These are phyloP conservation scores for Moricandia arvensis DNA, from an alignment of 345 rosid genomes.

Conservation along the genomic window DNA sequence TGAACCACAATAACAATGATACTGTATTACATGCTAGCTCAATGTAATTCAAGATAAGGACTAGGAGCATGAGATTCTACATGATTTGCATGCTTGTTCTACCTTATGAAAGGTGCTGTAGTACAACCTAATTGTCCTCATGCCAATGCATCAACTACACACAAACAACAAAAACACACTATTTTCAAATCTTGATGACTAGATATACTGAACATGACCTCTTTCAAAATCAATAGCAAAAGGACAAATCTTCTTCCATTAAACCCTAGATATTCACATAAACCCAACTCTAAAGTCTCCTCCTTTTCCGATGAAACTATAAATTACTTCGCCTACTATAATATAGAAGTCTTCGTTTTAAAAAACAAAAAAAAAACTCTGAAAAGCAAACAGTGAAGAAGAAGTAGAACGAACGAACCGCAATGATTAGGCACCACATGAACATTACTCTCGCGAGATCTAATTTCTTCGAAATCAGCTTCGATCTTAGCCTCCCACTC, in stretches of 20 bases:
- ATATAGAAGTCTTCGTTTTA: too few relatives aligned
- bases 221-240: neutral
- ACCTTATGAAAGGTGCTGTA: neutral
- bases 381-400: too few relatives aligned
- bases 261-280: neutral
- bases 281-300: neutral
- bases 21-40: neutral
- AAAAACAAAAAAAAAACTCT: too few relatives aligned
- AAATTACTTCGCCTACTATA: too few relatives aligned
- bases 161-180: neutral
- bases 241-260: neutral
- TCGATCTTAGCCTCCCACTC: constrained; percentile 74
- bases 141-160: neutral
- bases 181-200: neutral
- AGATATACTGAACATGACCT: too few relatives aligned
- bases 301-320: neutral
- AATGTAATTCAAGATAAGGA: neutral
- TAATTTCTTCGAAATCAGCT: constrained; percentile 73
- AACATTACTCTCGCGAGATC: constrained; percentile 69
- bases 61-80: neutral
- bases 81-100: constrained; percentile 5
- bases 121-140: too few relatives aligned
- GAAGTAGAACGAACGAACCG: constrained; percentile 55
- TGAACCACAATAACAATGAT: neutral
- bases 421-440: constrained; percentile 93